Conservation (phyloP, 305 asterid genomes). For the Salvia sclarea region DNA sequence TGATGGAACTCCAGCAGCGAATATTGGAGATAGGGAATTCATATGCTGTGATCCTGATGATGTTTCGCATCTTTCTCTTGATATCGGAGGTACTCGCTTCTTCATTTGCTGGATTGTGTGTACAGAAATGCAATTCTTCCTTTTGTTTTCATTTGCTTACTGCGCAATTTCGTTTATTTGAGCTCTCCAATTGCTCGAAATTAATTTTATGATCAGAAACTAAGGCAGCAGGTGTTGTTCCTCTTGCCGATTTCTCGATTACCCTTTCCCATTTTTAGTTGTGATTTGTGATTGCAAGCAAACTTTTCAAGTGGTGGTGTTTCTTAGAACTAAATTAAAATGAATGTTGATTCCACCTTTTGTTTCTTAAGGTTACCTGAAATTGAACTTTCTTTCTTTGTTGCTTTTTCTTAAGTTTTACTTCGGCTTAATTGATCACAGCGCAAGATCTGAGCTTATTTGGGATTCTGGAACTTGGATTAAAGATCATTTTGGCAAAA, state of each 20-base stretch:
- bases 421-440: slow-evolving; percentile 5
- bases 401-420: background rate
- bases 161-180: background rate
- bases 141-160: background rate
- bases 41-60: slow-evolving; percentile 36
- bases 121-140: background rate
- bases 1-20: slow-evolving; percentile 24
- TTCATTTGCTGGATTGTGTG: background rate
- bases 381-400: background rate
- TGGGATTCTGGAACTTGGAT: background rate
- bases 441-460: background rate
- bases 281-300: no score
- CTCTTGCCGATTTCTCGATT: no score
- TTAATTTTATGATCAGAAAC: background rate
- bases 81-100: slow-evolving; percentile 71
- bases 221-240: no score
- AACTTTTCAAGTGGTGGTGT: background rate
- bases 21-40: slow-evolving; percentile 35
- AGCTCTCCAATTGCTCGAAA: background rate
- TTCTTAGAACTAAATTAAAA: background rate
- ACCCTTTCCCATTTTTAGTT: no score
- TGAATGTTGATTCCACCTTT: background rate
- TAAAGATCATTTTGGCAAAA: background rate
- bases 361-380: background rate
- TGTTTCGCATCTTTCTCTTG: slow-evolving; percentile 73